Evolutionary conservation across 1,139 yeast genomes (phyloP), one percentile per base, ranked within the genome.

Genomic region (Lodderomyces theae): DNA sequence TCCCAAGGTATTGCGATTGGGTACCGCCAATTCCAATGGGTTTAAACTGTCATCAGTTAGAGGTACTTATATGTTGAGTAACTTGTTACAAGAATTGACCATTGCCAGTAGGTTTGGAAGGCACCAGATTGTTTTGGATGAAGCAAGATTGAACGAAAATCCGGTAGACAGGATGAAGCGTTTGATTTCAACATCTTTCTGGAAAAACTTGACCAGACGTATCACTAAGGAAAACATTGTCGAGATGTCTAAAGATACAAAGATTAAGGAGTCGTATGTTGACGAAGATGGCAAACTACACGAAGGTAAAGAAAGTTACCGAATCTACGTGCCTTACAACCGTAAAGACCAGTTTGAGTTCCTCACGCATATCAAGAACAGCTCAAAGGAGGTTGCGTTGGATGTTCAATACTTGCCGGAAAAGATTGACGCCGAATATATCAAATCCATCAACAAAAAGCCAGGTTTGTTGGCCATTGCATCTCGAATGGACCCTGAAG

Each of bases 401-500:
- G 88, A 87, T 54, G 92, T 90, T 24, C 90, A 84, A 54, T 83
- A 81, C 56, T 66, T 90, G 42, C 74, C 87, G 61, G 42, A 68
- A 71, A 51, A 58, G 59, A 42, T 86, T 73, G 63, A 85, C 84
- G 53, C 82, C 74, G 42, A 86, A 69, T 89, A 68, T 62, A 88
- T 90, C 34, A 73, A 79, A 57, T 82, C 95, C 0, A 77, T 89
- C 48, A 88, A 88, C 57, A 75, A 78, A 31, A 80, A 77, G 48
- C 98, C 98, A 0, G 98, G 98, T 0, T 68, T 92, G 44, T 72
- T 92, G 44, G 87, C 96, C 0, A 69, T 92, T 37, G 95, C 92
- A 2, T 78, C 88, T 69, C 66, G 66, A 42, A 70, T 64, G 15
- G 74, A 71, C 47, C 71, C 74, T n/a, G 53, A 66, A 18, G 74